Percentiles rank a stretch among this genome's conserved stretches.
These are phyloP conservation scores for Metarhizium rileyi DNA, from an alignment of 2,329 filamentous ascomycete species.

Conservation along the genomic window DNA sequence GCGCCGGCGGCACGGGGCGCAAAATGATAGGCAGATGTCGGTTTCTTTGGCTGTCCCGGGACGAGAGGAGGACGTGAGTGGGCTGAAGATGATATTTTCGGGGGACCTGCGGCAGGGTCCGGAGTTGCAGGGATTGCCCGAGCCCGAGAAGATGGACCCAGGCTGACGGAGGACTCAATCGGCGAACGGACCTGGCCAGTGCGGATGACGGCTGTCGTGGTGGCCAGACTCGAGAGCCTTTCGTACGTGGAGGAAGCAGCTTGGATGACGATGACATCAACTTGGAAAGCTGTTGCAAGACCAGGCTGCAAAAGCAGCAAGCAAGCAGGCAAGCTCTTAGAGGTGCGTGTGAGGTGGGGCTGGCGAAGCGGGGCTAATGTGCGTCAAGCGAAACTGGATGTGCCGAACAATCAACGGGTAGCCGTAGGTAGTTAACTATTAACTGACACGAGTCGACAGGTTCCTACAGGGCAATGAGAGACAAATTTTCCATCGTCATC, in stretches of 20 bases:
- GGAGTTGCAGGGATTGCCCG: neutral
- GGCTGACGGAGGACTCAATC: neutral
- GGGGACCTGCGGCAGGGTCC: neutral
- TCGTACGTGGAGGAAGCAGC: no score
- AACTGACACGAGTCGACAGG: no score
- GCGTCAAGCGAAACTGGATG: neutral
- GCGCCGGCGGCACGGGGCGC: constrained; percentile 2
- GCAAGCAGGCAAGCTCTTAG: neutral
- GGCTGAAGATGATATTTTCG: neutral
- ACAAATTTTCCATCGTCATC: no score
- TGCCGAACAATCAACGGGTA: no score
- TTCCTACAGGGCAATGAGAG: no score
- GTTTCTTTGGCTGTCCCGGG: neutral
- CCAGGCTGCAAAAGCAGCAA: neutral
- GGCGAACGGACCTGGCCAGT: neutral
- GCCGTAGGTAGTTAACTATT: no score
- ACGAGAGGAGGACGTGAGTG: neutral
- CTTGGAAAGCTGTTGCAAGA: neutral
- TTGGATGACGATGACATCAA: neutral
- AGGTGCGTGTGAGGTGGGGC: neutral
- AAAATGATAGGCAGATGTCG: neutral
- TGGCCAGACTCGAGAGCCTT: neutral
- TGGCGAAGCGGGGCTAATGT: neutral
- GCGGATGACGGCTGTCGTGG: neutral
- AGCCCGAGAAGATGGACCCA: neutral